Conservation (phyloP, 202 grass and related monocot genomes). For the Bolboschoenoplectus hybrid region DNA sequence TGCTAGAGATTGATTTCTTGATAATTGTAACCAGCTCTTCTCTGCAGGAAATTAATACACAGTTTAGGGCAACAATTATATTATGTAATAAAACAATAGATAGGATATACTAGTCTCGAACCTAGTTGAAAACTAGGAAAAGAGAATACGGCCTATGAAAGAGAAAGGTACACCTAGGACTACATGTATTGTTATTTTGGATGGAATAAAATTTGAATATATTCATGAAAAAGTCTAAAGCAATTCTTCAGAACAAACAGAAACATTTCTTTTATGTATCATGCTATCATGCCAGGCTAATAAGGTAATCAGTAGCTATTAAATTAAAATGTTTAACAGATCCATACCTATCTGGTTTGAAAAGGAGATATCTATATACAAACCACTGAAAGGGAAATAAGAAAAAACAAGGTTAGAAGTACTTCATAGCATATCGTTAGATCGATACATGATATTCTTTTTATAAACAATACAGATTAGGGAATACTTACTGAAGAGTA, state of each 20-base stretch:
- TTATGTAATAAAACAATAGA: neutral
- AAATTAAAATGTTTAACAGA: neutral
- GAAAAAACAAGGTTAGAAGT: neutral
- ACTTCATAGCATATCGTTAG: neutral
- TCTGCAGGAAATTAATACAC: slow-evolving; percentile 50
- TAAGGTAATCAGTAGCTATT: neutral
- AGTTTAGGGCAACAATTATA: neutral
- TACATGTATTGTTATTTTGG: neutral
- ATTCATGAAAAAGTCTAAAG: neutral
- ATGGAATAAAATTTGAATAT: slow-evolving; percentile 6
- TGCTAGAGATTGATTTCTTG: slow-evolving; percentile 54
- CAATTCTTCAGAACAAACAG: neutral
- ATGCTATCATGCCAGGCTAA: neutral
- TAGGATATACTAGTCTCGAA: neutral
- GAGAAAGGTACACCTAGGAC: neutral
- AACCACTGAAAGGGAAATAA: slow-evolving; percentile 67
- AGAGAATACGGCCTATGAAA: neutral
- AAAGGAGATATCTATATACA: slow-evolving; percentile 89
- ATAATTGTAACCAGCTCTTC: slow-evolving; percentile 66
- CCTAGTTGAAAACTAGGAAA: neutral
- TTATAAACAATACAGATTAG: neutral
- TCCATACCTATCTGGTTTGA: slow-evolving; percentile 83
- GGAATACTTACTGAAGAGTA: slow-evolving; percentile 73
- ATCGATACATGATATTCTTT: neutral
- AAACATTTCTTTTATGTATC: neutral